phyloP scores from a whole-genome alignment of 257 asterid genomes.

The Solanum etuberosum region DNA sequence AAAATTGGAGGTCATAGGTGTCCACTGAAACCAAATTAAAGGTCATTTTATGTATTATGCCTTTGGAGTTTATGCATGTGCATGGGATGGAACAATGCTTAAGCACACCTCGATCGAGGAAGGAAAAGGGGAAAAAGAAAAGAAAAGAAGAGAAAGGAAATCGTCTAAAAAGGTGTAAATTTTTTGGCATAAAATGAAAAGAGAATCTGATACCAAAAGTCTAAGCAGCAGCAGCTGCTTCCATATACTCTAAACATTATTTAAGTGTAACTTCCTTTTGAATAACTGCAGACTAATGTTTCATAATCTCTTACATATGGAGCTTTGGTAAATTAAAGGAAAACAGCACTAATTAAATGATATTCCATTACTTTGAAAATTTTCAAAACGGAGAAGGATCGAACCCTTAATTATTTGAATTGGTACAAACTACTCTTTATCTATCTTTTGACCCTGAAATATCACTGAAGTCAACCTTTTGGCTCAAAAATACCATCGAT shows the following conservation, averaged over 20 bases:
- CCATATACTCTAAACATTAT: neutral
- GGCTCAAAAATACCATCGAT: neutral
- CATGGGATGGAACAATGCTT: slow-evolving; percentile 1
- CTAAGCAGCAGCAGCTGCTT: neutral
- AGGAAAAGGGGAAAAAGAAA: neutral
- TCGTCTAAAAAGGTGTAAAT: slow-evolving; percentile 1
- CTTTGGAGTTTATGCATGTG: slow-evolving; percentile 12
- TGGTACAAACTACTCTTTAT: no score
- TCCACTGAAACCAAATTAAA: no score
- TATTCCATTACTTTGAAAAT: neutral
- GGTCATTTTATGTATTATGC: no score
- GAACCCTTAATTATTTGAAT: no score
- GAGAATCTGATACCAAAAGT: slow-evolving; percentile 39
- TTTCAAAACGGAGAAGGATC: neutral
- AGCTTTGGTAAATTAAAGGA: neutral
- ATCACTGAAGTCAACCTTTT: neutral
- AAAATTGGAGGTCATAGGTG: no score
- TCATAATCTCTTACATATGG: neutral
- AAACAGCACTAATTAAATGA: neutral
- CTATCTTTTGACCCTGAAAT: no score
- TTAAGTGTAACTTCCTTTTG: neutral
- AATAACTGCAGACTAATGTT: neutral
- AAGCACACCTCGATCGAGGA: neutral
- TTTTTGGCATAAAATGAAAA: slow-evolving; percentile 5
- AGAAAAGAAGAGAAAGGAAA: neutral